Conservation (phyloP, 345 rosid species). For the Carallia brachiata region DNA sequence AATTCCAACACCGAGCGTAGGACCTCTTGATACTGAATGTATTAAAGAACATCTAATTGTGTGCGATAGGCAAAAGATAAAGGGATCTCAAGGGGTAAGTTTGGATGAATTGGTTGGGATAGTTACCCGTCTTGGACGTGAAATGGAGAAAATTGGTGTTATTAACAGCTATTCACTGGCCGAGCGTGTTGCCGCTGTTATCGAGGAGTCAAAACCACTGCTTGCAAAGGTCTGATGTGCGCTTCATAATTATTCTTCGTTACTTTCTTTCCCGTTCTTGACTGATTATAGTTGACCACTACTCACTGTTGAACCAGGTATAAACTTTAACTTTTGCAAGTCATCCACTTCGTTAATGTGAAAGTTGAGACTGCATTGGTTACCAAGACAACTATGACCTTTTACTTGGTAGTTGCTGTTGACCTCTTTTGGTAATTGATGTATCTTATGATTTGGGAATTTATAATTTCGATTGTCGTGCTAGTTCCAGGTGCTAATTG, state of each 20-base stretch:
- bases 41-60: constrained; percentile 78
- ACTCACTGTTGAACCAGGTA: not conserved
- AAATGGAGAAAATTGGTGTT: constrained; percentile 79
- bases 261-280: not conserved
- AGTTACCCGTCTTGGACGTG: constrained; percentile 85
- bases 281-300: not conserved
- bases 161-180: constrained; percentile 60
- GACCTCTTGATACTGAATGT: constrained; percentile 81
- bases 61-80: constrained; percentile 86
- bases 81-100: constrained; percentile 89
- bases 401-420: not conserved
- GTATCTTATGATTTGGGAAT: not conserved
- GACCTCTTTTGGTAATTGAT: not conserved
- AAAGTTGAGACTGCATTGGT: not conserved
- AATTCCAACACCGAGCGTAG: constrained; percentile 72
- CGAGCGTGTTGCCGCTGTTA: constrained; percentile 71
- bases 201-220: constrained; percentile 87
- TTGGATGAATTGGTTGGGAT: constrained; percentile 88
- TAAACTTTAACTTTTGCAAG: not conserved
- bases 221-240: constrained; percentile 69
- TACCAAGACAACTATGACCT: not conserved
- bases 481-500: not conserved
- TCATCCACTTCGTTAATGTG: not conserved
- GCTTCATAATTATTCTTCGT: constrained; percentile 14
- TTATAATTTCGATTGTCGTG: not conserved